Evolutionary conservation across 768 basidiomycete genomes (phyloP).

Genomic region (Lactarius quietus): DNA sequence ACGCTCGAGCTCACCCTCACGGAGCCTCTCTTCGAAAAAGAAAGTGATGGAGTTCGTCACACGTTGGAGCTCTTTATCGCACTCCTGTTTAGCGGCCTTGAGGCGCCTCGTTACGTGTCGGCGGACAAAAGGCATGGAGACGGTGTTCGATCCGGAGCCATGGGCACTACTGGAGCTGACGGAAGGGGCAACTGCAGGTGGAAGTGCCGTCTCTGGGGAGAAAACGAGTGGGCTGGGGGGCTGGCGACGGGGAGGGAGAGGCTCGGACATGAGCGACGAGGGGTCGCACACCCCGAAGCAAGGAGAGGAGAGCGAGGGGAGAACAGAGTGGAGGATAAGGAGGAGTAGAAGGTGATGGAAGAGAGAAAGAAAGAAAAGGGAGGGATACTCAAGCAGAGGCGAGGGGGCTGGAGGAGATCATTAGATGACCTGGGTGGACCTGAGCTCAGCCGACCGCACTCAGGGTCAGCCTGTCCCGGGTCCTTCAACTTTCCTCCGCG

Average conservation of each 20-base stretch:
- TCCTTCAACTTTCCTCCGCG: constrained; percentile 12
- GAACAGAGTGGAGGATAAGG: constrained; percentile 23
- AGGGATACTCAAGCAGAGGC: not conserved
- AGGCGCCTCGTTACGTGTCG: constrained; percentile 92
- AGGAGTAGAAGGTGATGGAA: constrained; percentile 19
- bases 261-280: constrained; percentile 34
- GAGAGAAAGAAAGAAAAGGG: constrained; percentile 22
- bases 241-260: constrained; percentile 35
- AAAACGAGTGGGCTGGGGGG: constrained; percentile 82
- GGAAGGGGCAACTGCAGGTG: constrained; percentile 30
- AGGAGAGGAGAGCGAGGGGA: constrained; percentile 11
- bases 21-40: constrained; percentile 89
- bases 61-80: constrained; percentile 93
- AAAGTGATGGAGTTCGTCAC: constrained; percentile 92
- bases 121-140: constrained; percentile 89
- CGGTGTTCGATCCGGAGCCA: constrained; percentile 64
- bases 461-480: constrained; percentile 15
- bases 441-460: not conserved
- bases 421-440: not conserved
- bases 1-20: constrained; percentile 64
- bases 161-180: constrained; percentile 34
- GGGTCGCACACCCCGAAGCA: constrained; percentile 20
- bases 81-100: constrained; percentile 90
- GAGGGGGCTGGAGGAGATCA: not conserved
- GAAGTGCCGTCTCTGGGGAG: constrained; percentile 56